Base-by-base conservation (phyloP, 768 basidiomycete genomes). In the Russula emetica region DNA sequence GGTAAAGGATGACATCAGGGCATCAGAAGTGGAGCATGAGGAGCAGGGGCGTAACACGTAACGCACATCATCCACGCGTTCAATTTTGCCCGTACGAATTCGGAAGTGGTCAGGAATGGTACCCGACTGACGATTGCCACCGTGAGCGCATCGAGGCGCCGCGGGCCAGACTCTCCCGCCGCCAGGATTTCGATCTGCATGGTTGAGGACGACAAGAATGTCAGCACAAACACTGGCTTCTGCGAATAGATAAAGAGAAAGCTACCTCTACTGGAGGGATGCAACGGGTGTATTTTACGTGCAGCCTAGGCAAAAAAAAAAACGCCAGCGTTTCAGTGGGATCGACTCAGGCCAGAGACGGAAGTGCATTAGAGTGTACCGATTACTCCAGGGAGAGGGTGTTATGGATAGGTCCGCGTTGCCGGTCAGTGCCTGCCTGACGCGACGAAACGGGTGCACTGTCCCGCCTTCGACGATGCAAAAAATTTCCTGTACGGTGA, bases 311-410 rank as follows among this genome's bases (percentile, higher is more conserved):
- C 56, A 66, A 30, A 64, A 61, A n/a, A 45, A 11, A 61, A n/a
- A 45, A 11, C 44, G 10, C 20, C 47, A 56, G 67, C 58, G 61
- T 62, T 51, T 54, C 44, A 61, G 58, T 63, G 59, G 59, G 54
- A 56, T 62, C 51, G 53, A 36, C 54, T 38, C 54, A 56, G 9
- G 32, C 55, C 42, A 58, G 45, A 47, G 38, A 61, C 10, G 58
- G 58, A 59, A 44, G 28, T 24, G 44, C 60, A 68, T 24, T 30
- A 62, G 34, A 51, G 69, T 77, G 61, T 72, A 90, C 90, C 92
- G 82, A 70, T 91, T 90, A 61, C 86, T 90, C 91, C 91, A 92
- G n/a, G 91, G 86, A 0, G 91, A 90, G 68, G 86, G 81, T 14
- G 82, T 86, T 24, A 81, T 79, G 10, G 85, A 81, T 69, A 91